These are phyloP conservation scores for Penicillium lividum DNA, from an alignment of 495 filamentous ascomycete species.

Conservation along the genomic window DNA sequence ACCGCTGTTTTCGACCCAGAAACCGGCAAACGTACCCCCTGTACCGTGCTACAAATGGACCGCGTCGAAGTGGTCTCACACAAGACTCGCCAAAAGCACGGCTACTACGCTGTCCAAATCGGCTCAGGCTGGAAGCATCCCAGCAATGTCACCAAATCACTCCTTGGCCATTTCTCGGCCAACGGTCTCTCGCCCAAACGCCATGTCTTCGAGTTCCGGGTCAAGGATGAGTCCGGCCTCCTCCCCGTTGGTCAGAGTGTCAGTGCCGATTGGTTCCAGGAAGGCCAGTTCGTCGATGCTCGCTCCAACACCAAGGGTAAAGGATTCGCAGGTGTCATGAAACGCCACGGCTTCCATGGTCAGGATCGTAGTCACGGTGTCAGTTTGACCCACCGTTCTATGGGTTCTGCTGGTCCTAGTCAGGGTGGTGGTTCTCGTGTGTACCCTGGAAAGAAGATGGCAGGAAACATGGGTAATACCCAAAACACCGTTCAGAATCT, in stretches of 20 bases:
- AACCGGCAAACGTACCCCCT: slow-evolving; percentile 75
- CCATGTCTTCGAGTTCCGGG: slow-evolving; percentile 80
- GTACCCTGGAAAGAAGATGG: slow-evolving; percentile 94
- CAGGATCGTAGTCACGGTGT: slow-evolving; percentile 94
- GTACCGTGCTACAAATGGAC: slow-evolving; percentile 93
- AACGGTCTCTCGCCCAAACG: slow-evolving; percentile 79
- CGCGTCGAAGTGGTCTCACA: slow-evolving; percentile 81
- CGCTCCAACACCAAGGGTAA: slow-evolving; percentile 75
- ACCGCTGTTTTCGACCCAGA: slow-evolving; percentile 79
- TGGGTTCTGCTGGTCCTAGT: slow-evolving; percentile 82
- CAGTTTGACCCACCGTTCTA: slow-evolving; percentile 83
- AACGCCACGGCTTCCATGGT: slow-evolving; percentile 82
- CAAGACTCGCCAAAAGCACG: slow-evolving; percentile 78
- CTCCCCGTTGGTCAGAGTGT: slow-evolving; percentile 71
- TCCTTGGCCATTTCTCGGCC: slow-evolving; percentile 82
- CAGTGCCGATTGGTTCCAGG: slow-evolving; percentile 79
- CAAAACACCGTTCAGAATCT: slow-evolving; percentile 86
- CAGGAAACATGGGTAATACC: slow-evolving; percentile 89
- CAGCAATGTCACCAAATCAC: slow-evolving; percentile 71
- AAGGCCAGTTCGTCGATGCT: slow-evolving; percentile 89
- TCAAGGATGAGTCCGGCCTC: slow-evolving; percentile 70
- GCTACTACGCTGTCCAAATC: slow-evolving; percentile 91
- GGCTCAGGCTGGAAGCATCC: slow-evolving; percentile 76
- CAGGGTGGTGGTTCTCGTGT: slow-evolving; percentile 93
- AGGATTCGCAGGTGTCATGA: slow-evolving; percentile 97